Evolutionary conservation across 768 basidiomycete species (phyloP), one percentile per base, ranked within the genome.

Genomic region (Panaeolus cyanescens): DNA sequence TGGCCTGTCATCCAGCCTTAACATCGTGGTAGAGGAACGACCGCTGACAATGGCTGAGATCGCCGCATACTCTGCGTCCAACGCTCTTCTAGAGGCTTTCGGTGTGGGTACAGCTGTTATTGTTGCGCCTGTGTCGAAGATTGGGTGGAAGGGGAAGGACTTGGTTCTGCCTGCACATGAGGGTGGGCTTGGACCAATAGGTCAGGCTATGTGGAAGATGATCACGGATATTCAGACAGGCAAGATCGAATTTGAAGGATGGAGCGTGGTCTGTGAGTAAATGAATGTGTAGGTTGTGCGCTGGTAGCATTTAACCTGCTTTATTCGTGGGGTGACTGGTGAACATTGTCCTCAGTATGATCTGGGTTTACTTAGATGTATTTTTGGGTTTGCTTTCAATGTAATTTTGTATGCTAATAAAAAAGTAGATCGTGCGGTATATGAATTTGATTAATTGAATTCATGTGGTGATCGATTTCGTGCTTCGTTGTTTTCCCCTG

Each of bases 51-150:
- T 88, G 70, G 60, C 71, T 3, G 84, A 92, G 57, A 68, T 93
- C 70, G 79, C 55, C 9, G 70, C 50, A 59, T 83, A 67, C 69
- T 74, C 80, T 6, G 70, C 78, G 30, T 73, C 84, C 19, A 90
- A 87, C 15, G 78, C 73, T 8, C 74, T 96, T 10, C 70, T 86
- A 17, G 95, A 96, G 74, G 80, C 86, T 5, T 92, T 97, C 65
- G 86, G 87, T 12, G 84, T 90, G 4, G 95, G 95, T 9, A 91
- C 89, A 0, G 93, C 91, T 1, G 90, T 85, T 13, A 80, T 91
- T 53, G 84, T 94, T 36, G 86, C 82, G 0, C 81, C 87, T 9
- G 79, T 90, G 2, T 81, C 84, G 22, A 80, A 79, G 37, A 89
- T 94, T 68, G 81, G 83, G 13, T 85, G 80, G 57, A 68, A 75